These are phyloP conservation scores for Cunninghamia lanceolata DNA, from an alignment of 75 land plant species.

Conservation along the genomic window DNA sequence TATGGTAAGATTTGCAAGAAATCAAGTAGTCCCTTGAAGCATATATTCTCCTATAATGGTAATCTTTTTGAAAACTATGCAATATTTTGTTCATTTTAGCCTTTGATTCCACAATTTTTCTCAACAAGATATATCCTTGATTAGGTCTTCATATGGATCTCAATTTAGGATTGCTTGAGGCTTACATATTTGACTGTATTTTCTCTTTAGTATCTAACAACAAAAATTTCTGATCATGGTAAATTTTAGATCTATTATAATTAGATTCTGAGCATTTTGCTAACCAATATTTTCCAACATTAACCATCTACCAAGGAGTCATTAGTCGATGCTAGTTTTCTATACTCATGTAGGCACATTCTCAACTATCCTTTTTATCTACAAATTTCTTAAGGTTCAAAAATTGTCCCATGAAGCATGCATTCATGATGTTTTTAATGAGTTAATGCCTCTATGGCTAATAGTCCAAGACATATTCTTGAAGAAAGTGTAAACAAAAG, in stretches of 20 bases:
- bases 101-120: no score
- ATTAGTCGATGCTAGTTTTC: background rate
- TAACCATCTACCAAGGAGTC: background rate
- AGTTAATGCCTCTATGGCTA: slow-evolving; percentile 80
- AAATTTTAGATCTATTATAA: no score
- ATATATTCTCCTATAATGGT: no score
- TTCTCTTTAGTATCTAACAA: background rate
- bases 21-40: background rate
- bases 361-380: slow-evolving; percentile 44
- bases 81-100: no score
- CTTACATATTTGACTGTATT: no score
- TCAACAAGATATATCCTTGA: no score
- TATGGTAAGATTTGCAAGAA: slow-evolving; percentile 33
- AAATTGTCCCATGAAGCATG: slow-evolving; percentile 75
- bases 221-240: no score
- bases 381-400: slow-evolving; percentile 69
- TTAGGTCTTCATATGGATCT: background rate
- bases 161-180: no score
- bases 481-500: slow-evolving; percentile 65
- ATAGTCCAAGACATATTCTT: slow-evolving; percentile 87
- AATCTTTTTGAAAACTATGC: no score
- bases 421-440: slow-evolving; percentile 82
- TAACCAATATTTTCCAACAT: background rate
- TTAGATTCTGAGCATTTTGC: background rate
- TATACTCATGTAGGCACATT: slow-evolving; percentile 52